These are phyloP conservation scores for Sporothrix curviconia DNA, from an alignment of 2,329 filamentous ascomycete genomes.

Conservation along the genomic window DNA sequence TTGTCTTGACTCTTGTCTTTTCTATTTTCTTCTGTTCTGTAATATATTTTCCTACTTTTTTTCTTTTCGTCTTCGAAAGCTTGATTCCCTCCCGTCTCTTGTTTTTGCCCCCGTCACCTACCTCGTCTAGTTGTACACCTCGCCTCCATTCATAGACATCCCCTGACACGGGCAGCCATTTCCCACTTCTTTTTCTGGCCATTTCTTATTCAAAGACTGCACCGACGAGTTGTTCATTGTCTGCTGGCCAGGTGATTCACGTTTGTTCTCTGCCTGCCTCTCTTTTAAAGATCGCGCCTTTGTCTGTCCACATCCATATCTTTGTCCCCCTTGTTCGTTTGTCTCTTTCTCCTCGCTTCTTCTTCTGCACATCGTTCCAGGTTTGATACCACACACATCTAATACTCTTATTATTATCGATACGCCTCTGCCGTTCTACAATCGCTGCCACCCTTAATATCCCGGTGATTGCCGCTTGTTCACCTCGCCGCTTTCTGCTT, in stretches of 20 bases:
- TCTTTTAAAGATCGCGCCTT: no score
- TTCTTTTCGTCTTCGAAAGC: no score
- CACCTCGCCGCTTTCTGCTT: background rate
- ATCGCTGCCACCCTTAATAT: no score
- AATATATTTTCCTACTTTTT: no score
- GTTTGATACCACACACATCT: background rate
- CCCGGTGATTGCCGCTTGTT: background rate
- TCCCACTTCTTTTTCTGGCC: background rate
- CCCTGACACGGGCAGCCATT: background rate
- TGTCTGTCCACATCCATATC: no score
- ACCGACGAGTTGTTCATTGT: background rate
- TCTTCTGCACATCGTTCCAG: background rate
- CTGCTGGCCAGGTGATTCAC: slow-evolving; percentile 8
- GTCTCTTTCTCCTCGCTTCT: background rate
- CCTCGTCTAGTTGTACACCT: background rate
- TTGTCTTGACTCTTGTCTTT: background rate
- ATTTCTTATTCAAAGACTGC: background rate
- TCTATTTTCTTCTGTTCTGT: background rate
- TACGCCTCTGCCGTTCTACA: background rate
- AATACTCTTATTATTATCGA: background rate
- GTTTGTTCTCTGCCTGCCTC: background rate
- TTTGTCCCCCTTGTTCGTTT: background rate
- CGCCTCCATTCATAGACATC: background rate
- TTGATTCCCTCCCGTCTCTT: no score
- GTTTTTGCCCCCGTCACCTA: slow-evolving; percentile 1